phyloP scores from a whole-genome alignment of 805 yeast species.

The Blastobotrys parvus region DNA sequence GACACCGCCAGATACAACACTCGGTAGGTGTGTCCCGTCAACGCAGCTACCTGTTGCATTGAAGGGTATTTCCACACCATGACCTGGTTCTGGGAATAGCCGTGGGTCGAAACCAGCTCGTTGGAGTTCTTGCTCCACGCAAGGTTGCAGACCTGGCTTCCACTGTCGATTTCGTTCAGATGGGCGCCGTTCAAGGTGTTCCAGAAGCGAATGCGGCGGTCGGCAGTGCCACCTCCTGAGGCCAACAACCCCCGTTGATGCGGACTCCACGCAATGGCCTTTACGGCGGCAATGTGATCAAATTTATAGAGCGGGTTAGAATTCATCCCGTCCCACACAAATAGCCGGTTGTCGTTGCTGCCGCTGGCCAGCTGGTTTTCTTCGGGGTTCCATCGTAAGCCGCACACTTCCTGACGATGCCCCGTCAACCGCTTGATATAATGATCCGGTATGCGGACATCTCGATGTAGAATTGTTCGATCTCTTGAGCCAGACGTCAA shows the following conservation, averaged over 20 bases:
- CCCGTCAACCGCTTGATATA: slow-evolving; percentile 59
- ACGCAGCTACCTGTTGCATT: slow-evolving; percentile 85
- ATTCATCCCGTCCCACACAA: slow-evolving; percentile 79
- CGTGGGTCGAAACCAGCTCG: slow-evolving; percentile 91
- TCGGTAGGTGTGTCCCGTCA: slow-evolving; percentile 90
- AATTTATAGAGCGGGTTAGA: slow-evolving; percentile 63
- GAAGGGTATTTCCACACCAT: slow-evolving; percentile 91
- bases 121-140: slow-evolving; percentile 89
- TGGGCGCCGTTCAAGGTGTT: slow-evolving; percentile 73
- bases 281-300: slow-evolving; percentile 92
- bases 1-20: slow-evolving; percentile 84
- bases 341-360: slow-evolving; percentile 83
- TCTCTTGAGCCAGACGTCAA: slow-evolving; percentile 85
- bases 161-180: slow-evolving; percentile 79
- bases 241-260: slow-evolving; percentile 92
- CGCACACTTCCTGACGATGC: slow-evolving; percentile 95
- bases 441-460: slow-evolving; percentile 81
- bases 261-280: slow-evolving; percentile 96
- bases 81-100: slow-evolving; percentile 83
- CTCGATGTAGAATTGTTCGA: slow-evolving; percentile 75
- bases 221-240: slow-evolving; percentile 96
- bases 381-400: slow-evolving; percentile 86
- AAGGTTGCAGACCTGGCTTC: slow-evolving; percentile 92
- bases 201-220: slow-evolving; percentile 85
- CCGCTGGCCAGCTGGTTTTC: slow-evolving; percentile 92